Base-by-base conservation (phyloP, 768 basidiomycete genomes). In the Nidularia pulvinata region DNA sequence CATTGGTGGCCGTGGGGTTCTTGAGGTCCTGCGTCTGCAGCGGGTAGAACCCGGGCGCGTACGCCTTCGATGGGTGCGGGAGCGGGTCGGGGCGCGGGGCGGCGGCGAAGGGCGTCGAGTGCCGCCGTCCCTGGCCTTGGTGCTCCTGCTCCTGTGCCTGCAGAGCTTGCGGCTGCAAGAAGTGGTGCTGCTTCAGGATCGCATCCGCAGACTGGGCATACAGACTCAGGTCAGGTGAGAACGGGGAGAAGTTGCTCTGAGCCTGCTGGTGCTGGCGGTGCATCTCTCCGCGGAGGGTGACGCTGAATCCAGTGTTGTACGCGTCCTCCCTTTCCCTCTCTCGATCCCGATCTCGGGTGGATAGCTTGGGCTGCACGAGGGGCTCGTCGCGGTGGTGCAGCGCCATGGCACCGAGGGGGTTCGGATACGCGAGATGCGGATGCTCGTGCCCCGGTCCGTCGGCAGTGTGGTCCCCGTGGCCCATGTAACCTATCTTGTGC, bases 171-270 rank as follows among this genome's bases (percentile, higher is more conserved):
- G 37, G n/a, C 37, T 39, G 37, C n/a, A n/a, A n/a, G n/a, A n/a
- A n/a, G n/a, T n/a, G n/a, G n/a, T n/a, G n/a, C 7, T 7, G 7
- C 9, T n/a, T 7, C 9, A 39, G 37, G 37, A 39, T 39, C 7
- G 7, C 37, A n/a, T 7, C 37, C 7, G 9, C 72, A 4, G 68
- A 58, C 22, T 55, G 59, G 50, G 59, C 57, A 48, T 68, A 63
- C 60, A 57, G 81, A 7, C 9, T 86, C 7, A 86, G 84, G 59
- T 91, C 89, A 7, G 89, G 89, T 1, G 90, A 91, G 70, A 92
- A 92, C 3, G 89, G 89, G 6, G 88, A 87, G 66, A 91, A 91
- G 54, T 39, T 39, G 37, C 7, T n/a, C 7, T 39, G 37, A 7
- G 37, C 37, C 9, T 39, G 37, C 37, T 7, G 7, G n/a, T n/a